Conservation (phyloP, 1,284 basidiomycete species). For the Boletellus deceptivus region DNA sequence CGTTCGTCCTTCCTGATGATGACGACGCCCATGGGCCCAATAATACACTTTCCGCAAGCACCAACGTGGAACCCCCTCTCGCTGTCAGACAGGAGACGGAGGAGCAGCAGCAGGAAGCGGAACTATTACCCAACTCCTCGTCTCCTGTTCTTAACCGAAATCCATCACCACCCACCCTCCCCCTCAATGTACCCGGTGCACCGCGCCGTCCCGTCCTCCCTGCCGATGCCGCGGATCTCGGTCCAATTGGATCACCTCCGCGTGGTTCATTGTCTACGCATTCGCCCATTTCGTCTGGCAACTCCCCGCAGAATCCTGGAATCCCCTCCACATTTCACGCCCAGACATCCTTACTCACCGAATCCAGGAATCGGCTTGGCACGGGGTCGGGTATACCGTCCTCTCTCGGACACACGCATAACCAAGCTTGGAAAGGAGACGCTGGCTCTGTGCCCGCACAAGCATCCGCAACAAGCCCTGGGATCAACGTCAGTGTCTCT, state of each 20-base stretch:
- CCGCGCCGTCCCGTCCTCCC: conserved; percentile 36
- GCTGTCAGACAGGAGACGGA: conserved; percentile 5
- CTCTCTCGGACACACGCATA: conserved; percentile 44
- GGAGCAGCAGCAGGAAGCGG: conserved; percentile 1
- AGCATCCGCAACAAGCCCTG: conserved; percentile 8
- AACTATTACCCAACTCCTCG: conserved; percentile 5
- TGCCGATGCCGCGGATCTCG: conserved; percentile 52
- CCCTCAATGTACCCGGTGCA: conserved; percentile 50
- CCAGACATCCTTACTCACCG: conserved; percentile 32
- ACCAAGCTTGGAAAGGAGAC: conserved; percentile 32
- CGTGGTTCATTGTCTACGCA: conserved; percentile 46
- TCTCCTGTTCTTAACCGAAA: conserved; percentile 20
- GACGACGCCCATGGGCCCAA: conserved; percentile 34
- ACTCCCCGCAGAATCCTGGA: conserved; percentile 65
- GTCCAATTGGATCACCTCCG: conserved; percentile 75
- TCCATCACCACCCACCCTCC: conserved; percentile 42
- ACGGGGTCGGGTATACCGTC: conserved; percentile 39
- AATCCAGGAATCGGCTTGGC: conserved; percentile 34
- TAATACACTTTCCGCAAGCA: not conserved
- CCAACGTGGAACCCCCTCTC: conserved; percentile 1
- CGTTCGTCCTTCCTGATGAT: conserved; percentile 63
- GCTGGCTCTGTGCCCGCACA: conserved; percentile 22
- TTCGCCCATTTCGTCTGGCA: conserved; percentile 60
- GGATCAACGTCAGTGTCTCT: conserved; percentile 18
- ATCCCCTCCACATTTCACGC: conserved; percentile 37